Evolutionary conservation across 805 yeast species (phyloP), one percentile per base, ranked within the genome.

Genomic region (Ogataea sp.): DNA sequence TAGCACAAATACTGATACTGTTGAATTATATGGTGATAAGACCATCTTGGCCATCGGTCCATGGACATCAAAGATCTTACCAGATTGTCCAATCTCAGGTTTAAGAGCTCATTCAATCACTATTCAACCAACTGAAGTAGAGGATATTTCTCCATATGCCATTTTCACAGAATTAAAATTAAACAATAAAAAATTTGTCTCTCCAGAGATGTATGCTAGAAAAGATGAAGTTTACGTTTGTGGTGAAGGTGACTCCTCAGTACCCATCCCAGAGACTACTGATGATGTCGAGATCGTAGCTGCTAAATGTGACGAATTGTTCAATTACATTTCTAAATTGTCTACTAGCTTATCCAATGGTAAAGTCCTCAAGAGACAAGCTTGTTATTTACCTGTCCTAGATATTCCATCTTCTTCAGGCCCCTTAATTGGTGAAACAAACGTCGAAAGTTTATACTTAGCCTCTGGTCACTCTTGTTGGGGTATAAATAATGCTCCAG

Each of bases 401-500:
- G 96, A 90, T 56, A 90, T 88, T 8, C 95, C 97, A 1, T 83
- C 94, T 4, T 76, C 86, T 30, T 77, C 90, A 2, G 98, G 98
- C 6, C 98, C 98, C 0, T 67, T 93, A 39, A 80, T 90, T 49
- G 98, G 98, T 34, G 90, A 85, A 51, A 90, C 97, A 0, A 88
- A 88, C 52, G 94, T 89, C 7, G 76, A 73, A 18, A 79, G 80
- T 43, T 65, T 90, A 44, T 83, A 67, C 50, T 59, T 90, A 40
- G 96, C 96, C 2, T 76, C 90, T 14, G 98, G 97, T 0, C 98
- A 90, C 61, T 83, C 96, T 14, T 93, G 97, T 63, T 90, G 98
- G 98, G 98, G 98, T 18, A 93, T 90, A 46, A 93, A 90, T 64
- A 90, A 93, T 60, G 96, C 96, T 0, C 97, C 97, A 1, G 97